Evolutionary conservation across 371 early-diverging fungal genomes (phyloP), one percentile per base, ranked within the genome.

Genomic region (Mortierella sp.): DNA sequence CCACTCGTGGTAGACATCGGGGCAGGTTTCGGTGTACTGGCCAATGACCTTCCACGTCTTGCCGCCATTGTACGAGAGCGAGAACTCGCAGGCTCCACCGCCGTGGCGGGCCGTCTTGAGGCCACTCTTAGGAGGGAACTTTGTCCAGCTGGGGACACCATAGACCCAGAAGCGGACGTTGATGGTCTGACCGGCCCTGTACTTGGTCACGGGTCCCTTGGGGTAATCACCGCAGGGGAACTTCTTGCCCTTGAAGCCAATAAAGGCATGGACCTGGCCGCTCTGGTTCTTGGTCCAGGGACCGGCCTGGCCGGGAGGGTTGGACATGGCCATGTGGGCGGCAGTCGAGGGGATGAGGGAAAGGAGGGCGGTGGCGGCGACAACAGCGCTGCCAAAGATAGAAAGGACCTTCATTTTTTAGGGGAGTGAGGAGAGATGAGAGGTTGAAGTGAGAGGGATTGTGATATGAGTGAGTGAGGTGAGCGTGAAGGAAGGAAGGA

Each of bases 11-110:
- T 77, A 82, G 58, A 82, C 88, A 55, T 89, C 90, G 66, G 85
- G 75, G 74, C 86, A 70, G 44, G 79, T 75, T 64, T 72, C 65
- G 16, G 83, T 82, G 66, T 82, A 82, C 64, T 82, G 83, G 10
- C 90, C 86, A 52, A 94, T 73, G 16, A 91, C 93, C 11, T 88
- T 91, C 79, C 90, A 93, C 19, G 87, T 87, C 44, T 87, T 84
- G 43, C 90, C 93, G 34, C 88, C 89, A 74, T 94, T 92, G 58
- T 90, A 90, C 11, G 90, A 90, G 19, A 94, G 75, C 2, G 94
- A 85, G 75, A 93, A 94, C 84, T 93, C 91, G 73, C 94, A 94
- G 68, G 91, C 89, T 24, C 94, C 94, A 65, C 93, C 93, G 41
- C 88, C 87, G 58, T 90, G 91, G 22, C 83, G 83, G 16, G 70